Evolutionary conservation across 768 basidiomycete species (phyloP), one percentile per base, ranked within the genome.

Genomic region (Tephrocybe rancida): DNA sequence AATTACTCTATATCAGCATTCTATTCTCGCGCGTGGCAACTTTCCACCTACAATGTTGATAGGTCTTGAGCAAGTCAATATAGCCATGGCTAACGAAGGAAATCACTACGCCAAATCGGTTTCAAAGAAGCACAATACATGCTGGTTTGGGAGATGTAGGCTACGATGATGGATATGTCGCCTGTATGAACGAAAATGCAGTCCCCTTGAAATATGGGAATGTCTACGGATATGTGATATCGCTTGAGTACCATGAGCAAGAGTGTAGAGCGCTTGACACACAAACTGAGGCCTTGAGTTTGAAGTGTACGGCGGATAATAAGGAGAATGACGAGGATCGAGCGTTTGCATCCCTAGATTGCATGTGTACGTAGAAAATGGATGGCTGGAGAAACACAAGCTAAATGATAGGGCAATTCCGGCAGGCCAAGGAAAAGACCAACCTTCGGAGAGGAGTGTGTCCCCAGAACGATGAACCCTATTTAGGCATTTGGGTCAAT

Each of bases 321-420:
- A 21, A 58, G 67, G 3, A 76, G 65, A 21, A 67, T 63, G 16
- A 72, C 49, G 10, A 71, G 55, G 5, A 76, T 65, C 9, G 61
- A 45, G 9, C 68, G 72, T 47, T 63, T 69, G 16, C 75, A 63
- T 55, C 72, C 72, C 74, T 73, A 79, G 19, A 79, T 68, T 4
- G 76, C 77, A 49, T 76, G 75, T 9, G 76, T 78, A 3, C 76
- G 74, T 5, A 78, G 54, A 60, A 74, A 67, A 9, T 77, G 65
- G 30, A 77, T 73, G 5, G 61, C 73, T 77, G 46, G 3, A 13
- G 35, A 6, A 21, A 26, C 22, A 16, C 27, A 24, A n/a, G 30
- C 27, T 30, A 9, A 16, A n/a, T n/a, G n/a, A n/a, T n/a, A n/a
- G n/a, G n/a, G n/a, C n/a, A n/a, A n/a, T n/a, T n/a, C n/a, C n/a